Conservation (phyloP, 371 early-diverging fungal genomes). For the Apophysomyces variabilis region DNA sequence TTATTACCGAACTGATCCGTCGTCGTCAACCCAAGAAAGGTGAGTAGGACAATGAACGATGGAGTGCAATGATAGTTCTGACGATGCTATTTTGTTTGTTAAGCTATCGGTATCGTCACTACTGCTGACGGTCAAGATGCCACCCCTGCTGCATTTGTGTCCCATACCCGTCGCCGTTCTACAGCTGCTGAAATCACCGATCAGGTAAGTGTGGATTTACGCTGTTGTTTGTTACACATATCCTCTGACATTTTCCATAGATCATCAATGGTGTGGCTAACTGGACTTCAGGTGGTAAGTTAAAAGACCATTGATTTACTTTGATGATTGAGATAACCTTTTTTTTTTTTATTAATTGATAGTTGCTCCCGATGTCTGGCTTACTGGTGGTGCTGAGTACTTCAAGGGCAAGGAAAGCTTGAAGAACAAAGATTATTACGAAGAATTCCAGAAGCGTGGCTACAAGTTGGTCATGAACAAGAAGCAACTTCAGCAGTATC, state of each 20-base stretch:
- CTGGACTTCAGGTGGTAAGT: conserved; percentile 47
- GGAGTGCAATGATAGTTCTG: background rate
- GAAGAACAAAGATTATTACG: conserved; percentile 64
- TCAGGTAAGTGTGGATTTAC: conserved; percentile 38
- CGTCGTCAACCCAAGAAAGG: conserved; percentile 68
- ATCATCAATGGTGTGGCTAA: conserved; percentile 55
- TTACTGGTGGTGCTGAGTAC: conserved; percentile 70
- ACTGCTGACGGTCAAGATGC: conserved; percentile 74
- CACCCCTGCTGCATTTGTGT: conserved; percentile 72
- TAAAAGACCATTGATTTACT: background rate
- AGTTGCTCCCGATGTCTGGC: conserved; percentile 71
- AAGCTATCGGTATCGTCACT: conserved; percentile 73
- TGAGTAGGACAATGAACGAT: conserved; percentile 16
- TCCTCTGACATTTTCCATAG: background rate
- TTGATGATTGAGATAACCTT: background rate
- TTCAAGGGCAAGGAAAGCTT: conserved; percentile 56
- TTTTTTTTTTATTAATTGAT: background rate
- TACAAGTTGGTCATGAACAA: conserved; percentile 66
- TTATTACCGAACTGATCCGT: conserved; percentile 72
- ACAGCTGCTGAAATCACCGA: conserved; percentile 63
- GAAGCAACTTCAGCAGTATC: conserved; percentile 53
- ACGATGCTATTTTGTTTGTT: conserved; percentile 1
- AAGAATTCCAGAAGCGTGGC: conserved; percentile 52
- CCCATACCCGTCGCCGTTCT: conserved; percentile 65
- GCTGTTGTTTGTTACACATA: too few species aligned